A percentile compares a stretch with the other conserved stretches of the same genome.
These are phyloP conservation scores for Linanthus parryae DNA, from an alignment of 148 eudicot species.

Conservation along the genomic window DNA sequence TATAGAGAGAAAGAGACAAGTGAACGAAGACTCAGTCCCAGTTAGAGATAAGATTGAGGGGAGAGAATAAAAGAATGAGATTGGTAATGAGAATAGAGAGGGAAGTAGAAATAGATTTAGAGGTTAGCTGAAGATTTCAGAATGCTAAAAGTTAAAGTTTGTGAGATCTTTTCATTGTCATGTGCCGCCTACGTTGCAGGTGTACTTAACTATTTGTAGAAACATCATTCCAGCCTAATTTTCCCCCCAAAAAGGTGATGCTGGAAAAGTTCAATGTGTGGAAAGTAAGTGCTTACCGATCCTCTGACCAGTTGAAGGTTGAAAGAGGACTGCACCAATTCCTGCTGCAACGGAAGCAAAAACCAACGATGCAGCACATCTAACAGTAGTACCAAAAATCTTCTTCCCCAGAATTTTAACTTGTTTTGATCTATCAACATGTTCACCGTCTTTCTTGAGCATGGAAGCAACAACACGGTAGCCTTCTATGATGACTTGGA, in stretches of 20 bases:
- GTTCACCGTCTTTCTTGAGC: conserved; percentile 36
- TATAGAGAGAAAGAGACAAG: too few species aligned
- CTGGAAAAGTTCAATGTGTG: background rate
- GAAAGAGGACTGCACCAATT: conserved; percentile 58
- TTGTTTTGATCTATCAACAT: conserved; percentile 38
- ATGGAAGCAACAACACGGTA: conserved; percentile 44
- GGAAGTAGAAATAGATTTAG: too few species aligned
- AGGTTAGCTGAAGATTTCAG: background rate
- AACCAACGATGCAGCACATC: conserved; percentile 66
- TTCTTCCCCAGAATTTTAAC: conserved; percentile 48
- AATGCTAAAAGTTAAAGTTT: background rate
- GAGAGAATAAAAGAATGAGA: too few species aligned
- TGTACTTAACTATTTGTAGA: too few species aligned
- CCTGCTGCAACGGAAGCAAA: conserved; percentile 93
- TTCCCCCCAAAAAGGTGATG: background rate
- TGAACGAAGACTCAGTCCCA: too few species aligned
- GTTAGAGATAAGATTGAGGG: too few species aligned
- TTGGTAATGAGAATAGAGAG: too few species aligned
- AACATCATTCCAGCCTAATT: background rate
- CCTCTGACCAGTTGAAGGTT: conserved; percentile 83
- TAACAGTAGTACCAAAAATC: conserved; percentile 40
- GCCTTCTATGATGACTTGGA: conserved; percentile 74
- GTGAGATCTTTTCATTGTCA: background rate
- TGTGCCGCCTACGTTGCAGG: background rate
- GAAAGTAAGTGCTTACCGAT: conserved; percentile 46